A percentile compares a stretch with the other conserved stretches of the same genome.
These are phyloP conservation scores for Oenanthe sinensis DNA, from an alignment of 129 eudicot species.

Conservation along the genomic window DNA sequence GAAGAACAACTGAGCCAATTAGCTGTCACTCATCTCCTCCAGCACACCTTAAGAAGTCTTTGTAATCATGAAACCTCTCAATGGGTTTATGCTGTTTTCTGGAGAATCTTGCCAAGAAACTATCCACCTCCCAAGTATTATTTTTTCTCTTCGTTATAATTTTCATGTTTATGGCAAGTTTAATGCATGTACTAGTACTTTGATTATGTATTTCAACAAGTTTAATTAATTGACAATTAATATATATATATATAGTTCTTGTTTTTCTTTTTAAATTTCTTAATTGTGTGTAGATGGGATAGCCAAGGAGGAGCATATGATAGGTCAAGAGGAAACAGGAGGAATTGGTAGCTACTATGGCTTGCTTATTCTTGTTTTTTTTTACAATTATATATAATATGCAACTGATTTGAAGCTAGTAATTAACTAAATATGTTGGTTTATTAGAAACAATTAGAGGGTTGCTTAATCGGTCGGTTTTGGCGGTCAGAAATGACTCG, in stretches of 20 bases:
- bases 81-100: constrained; percentile 98
- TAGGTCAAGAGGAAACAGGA: constrained; percentile 95
- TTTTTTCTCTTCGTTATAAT: not conserved
- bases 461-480: too few relatives aligned
- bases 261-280: too few relatives aligned
- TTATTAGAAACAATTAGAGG: too few relatives aligned
- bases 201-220: not conserved
- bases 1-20: constrained; percentile 83
- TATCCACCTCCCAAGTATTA: constrained; percentile 95
- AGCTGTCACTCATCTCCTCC: constrained; percentile 93
- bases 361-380: not conserved
- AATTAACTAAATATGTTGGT: too few relatives aligned
- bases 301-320: constrained; percentile 94
- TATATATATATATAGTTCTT: too few relatives aligned
- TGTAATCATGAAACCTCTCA: constrained; percentile 88
- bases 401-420: not conserved
- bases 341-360: constrained; percentile 57
- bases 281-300: constrained; percentile 79
- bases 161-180: too few relatives aligned
- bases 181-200: not conserved
- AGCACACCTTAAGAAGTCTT: constrained; percentile 91
- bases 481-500: too few relatives aligned
- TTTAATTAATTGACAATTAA: too few relatives aligned
- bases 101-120: constrained; percentile 99
- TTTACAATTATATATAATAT: too few relatives aligned